Evolutionary conservation across 129 eudicot genomes (phyloP).

Genomic region (Mikania micrantha): DNA sequence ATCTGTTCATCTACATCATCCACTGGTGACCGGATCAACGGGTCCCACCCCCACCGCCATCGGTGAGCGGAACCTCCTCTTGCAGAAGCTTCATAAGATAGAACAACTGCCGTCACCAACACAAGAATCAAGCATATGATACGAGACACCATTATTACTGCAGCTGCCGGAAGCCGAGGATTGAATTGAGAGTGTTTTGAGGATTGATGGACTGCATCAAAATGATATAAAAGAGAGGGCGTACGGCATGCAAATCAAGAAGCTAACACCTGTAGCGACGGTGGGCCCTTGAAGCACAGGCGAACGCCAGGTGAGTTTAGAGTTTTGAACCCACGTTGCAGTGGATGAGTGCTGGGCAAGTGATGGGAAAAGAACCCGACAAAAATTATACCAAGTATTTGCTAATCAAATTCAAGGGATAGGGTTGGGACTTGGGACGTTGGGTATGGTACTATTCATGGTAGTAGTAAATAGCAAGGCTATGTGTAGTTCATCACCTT

Average conservation of each 20-base stretch:
- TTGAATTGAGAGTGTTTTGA: too few species aligned
- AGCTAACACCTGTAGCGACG: conserved; percentile 33
- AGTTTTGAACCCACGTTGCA: neutral
- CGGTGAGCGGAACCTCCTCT: conserved; percentile 1
- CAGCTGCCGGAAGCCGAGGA: too few species aligned
- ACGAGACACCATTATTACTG: conserved; percentile 4
- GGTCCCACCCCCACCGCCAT: conserved; percentile 36
- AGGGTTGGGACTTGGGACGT: too few species aligned
- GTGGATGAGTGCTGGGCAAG: neutral
- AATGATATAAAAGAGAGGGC: conserved; percentile 6
- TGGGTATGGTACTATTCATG: too few species aligned
- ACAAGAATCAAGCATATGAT: neutral
- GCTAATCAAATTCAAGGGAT: too few species aligned
- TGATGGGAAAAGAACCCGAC: neutral
- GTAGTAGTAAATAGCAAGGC: too few species aligned
- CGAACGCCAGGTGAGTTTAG: neutral
- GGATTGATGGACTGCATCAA: too few species aligned
- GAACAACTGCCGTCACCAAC: conserved; percentile 14
- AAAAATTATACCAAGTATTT: too few species aligned
- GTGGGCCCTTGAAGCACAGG: conserved; percentile 6
- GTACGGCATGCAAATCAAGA: conserved; percentile 39
- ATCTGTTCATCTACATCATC: neutral
- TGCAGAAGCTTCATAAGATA: conserved; percentile 12
- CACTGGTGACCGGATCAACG: conserved; percentile 31
- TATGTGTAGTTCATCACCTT: too few species aligned